A percentile compares a stretch with the other conserved stretches of the same genome.
Evolutionary conservation across 345 rosid species (phyloP).

Genomic region (Ricinus communis): DNA sequence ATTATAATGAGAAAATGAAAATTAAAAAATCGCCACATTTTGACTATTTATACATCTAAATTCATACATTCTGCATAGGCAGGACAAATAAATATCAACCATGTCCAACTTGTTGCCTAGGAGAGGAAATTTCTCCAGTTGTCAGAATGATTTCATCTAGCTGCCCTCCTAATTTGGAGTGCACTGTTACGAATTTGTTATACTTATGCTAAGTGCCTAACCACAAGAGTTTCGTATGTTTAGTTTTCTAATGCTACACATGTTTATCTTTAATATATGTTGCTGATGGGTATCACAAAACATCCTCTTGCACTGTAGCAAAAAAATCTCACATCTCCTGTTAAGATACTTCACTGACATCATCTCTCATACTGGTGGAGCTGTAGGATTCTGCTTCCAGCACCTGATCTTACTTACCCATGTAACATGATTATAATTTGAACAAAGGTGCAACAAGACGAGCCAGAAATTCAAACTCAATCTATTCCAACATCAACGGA

Average conservation of each 20-base stretch:
- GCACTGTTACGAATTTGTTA: background rate
- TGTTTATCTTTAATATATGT: background rate
- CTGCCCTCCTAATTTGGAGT: background rate
- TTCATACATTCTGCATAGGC: background rate
- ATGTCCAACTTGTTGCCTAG: background rate
- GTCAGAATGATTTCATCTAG: background rate
- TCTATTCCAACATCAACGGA: background rate
- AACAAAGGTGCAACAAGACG: background rate
- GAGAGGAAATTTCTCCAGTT: background rate
- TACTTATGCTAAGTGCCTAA: background rate
- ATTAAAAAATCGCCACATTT: too few species aligned
- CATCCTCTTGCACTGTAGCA: background rate
- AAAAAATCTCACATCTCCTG: background rate
- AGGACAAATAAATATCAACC: background rate
- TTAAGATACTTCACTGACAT: background rate
- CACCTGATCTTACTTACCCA: background rate
- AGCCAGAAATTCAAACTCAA: background rate
- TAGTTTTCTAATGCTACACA: background rate
- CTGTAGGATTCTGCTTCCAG: background rate
- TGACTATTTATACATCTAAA: too few species aligned
- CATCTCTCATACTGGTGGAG: background rate
- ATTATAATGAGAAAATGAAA: too few species aligned
- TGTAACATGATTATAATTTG: background rate
- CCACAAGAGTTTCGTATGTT: background rate
- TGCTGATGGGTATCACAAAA: background rate